phyloP scores from a whole-genome alignment of 306 rosid species.

The Mimosa pudica region DNA sequence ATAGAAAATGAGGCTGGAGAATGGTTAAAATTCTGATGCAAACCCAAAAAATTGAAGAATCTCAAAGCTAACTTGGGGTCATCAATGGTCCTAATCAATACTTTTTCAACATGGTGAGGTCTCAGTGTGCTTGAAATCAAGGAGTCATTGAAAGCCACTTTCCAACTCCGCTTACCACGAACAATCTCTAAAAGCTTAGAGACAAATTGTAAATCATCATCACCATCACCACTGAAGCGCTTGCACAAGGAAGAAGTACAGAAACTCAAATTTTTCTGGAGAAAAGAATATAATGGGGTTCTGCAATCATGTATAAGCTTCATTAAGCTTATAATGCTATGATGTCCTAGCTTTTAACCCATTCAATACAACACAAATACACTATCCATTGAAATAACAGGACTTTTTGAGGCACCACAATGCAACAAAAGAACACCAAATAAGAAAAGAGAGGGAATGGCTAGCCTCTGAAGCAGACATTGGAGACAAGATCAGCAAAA shows the following conservation, averaged over 20 bases:
- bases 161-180: conserved; percentile 84
- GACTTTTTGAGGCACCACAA: background rate
- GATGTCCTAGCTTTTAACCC: background rate
- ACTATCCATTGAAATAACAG: background rate
- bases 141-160: conserved; percentile 53
- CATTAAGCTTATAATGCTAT: conserved; percentile 32
- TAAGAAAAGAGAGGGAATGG: background rate
- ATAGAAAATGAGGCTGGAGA: conserved; percentile 75
- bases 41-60: conserved; percentile 88
- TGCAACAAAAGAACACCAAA: background rate
- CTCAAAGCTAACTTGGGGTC: conserved; percentile 80
- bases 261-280: conserved; percentile 32
- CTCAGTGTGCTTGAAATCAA: conserved; percentile 54
- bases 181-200: conserved; percentile 55
- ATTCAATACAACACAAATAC: background rate
- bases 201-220: conserved; percentile 57
- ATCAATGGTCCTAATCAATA: conserved; percentile 55
- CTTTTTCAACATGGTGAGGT: conserved; percentile 68
- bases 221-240: conserved; percentile 36
- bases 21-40: conserved; percentile 73
- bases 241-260: conserved; percentile 30
- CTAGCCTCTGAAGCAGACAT: background rate
- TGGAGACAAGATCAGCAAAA: background rate
- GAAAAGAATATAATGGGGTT: conserved; percentile 23
- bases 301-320: conserved; percentile 43